phyloP scores from a whole-genome alignment of 805 yeast species.

The Vanderwaltozyma yarrowii region DNA sequence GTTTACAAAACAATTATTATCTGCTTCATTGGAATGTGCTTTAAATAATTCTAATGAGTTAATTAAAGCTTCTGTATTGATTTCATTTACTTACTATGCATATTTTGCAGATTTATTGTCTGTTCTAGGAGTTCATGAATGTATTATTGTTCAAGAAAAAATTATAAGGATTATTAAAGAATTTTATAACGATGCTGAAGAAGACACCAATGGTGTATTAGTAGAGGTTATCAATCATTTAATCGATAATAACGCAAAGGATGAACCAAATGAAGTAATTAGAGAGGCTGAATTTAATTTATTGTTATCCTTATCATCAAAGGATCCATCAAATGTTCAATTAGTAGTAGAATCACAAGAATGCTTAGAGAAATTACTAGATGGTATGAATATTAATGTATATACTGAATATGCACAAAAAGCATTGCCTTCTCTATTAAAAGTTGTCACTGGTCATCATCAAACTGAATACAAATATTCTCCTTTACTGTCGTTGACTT shows the following conservation, averaged over 20 bases:
- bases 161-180: conserved; percentile 32
- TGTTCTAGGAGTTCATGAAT: conserved; percentile 13
- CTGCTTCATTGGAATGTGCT: conserved; percentile 16
- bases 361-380: conserved; percentile 52
- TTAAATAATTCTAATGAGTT: conserved; percentile 24
- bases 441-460: conserved; percentile 24
- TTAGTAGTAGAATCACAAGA: conserved; percentile 58
- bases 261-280: conserved; percentile 16
- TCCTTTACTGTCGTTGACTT: conserved; percentile 37
- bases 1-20: conserved; percentile 24
- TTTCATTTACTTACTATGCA: conserved; percentile 44
- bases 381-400: conserved; percentile 33
- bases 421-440: conserved; percentile 43
- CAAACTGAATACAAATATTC: conserved; percentile 37
- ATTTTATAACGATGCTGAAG: conserved; percentile 54
- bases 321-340: conserved; percentile 68
- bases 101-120: conserved; percentile 30
- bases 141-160: conserved; percentile 14
- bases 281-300: conserved; percentile 37
- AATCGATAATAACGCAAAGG: conserved; percentile 37
- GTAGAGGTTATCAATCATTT: conserved; percentile 51
- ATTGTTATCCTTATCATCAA: conserved; percentile 53
- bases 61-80: conserved; percentile 30
- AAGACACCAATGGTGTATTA: conserved; percentile 67
- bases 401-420: conserved; percentile 40